Percentiles rank a stretch among this genome's conserved stretches.
These are phyloP conservation scores for Avena atlantica DNA, from an alignment of 176 grass and related monocot genomes.

Conservation along the genomic window DNA sequence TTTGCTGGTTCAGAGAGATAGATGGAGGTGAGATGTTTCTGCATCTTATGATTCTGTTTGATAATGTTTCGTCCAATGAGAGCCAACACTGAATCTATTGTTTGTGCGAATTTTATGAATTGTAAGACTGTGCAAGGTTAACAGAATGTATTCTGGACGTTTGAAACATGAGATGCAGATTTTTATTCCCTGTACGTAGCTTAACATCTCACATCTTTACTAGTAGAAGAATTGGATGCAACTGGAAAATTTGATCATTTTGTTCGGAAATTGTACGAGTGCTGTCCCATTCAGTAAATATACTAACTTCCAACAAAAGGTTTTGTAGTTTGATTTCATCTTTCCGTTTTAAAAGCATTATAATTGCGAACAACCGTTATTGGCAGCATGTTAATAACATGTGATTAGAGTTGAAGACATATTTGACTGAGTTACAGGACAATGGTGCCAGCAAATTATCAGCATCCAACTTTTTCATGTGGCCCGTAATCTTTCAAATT, in stretches of 20 bases:
- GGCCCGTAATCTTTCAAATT: conserved; percentile 17
- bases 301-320: not conserved
- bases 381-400: not conserved
- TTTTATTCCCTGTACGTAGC: conserved; percentile 10
- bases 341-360: not conserved
- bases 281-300: not conserved
- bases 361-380: not conserved
- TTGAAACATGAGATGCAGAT: not conserved
- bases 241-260: not conserved
- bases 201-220: conserved; percentile 16
- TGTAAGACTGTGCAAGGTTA: not conserved
- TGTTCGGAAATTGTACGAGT: not conserved
- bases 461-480: not conserved
- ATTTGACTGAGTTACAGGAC: conserved; percentile 18
- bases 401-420: not conserved
- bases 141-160: not conserved
- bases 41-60: not conserved
- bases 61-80: not conserved
- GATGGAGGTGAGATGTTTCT: conserved; percentile 59
- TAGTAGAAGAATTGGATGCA: conserved; percentile 15
- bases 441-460: conserved; percentile 13
- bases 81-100: not conserved
- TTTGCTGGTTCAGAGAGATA: conserved; percentile 63
- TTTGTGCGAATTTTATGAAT: not conserved
- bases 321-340: not conserved